A percentile compares a stretch with the other conserved stretches of the same genome.
phyloP scores from a whole-genome alignment of 768 basidiomycete species.

The Daedaleopsis sinensis region DNA sequence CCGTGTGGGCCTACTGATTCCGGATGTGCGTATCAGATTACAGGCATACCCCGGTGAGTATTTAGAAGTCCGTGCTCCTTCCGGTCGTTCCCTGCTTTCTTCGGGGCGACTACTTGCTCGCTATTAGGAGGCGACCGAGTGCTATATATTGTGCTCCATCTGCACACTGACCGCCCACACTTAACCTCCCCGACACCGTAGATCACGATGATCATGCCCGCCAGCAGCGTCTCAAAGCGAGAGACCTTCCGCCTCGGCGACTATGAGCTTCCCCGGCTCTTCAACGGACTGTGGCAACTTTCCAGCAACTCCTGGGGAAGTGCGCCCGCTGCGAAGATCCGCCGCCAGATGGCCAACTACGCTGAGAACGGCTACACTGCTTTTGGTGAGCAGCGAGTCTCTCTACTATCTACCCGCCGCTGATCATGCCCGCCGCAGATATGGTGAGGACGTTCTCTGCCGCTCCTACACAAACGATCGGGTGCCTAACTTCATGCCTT shows the following conservation, averaged over 20 bases:
- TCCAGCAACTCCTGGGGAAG: constrained; percentile 87
- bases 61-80: background rate
- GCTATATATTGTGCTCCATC: background rate
- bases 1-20: background rate
- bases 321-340: constrained; percentile 64
- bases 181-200: background rate
- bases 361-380: constrained; percentile 64
- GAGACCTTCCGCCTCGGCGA: constrained; percentile 30
- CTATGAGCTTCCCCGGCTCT: constrained; percentile 28
- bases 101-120: too few relatives aligned
- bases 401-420: background rate
- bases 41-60: background rate
- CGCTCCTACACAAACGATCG: background rate
- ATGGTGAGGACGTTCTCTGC: constrained; percentile 46
- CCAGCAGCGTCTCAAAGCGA: background rate
- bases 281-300: constrained; percentile 70
- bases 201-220: constrained; percentile 9
- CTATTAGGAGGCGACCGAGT: too few relatives aligned
- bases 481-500: background rate
- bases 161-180: background rate
- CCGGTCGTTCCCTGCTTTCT: background rate
- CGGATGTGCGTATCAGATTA: background rate
- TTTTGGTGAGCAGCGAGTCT: constrained; percentile 50
- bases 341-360: constrained; percentile 67
- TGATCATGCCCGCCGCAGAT: constrained; percentile 38